Conservation (phyloP, 208 protist species). For the Leishmania aethiopica region DNA sequence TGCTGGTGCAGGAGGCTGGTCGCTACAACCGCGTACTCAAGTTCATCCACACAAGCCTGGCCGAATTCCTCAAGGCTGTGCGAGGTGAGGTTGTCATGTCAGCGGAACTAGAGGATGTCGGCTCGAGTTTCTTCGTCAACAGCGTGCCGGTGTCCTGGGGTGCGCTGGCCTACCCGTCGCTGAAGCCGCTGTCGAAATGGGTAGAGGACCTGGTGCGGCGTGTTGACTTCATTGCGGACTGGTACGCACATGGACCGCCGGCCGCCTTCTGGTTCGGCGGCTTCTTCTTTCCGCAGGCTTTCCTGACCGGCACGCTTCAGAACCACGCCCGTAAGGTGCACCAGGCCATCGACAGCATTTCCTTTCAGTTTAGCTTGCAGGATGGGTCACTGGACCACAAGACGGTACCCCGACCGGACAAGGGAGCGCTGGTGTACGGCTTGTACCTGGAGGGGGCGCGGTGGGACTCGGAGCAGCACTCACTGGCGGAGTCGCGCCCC, state of each 20-base stretch:
- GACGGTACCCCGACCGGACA: slow-evolving; percentile 37
- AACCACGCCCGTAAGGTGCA: slow-evolving; percentile 95
- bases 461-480: slow-evolving; percentile 84
- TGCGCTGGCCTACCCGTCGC: slow-evolving; percentile 93
- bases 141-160: slow-evolving; percentile 91
- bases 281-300: slow-evolving; percentile 98
- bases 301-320: slow-evolving; percentile 96
- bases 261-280: slow-evolving; percentile 95
- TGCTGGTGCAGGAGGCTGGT: slow-evolving; percentile 93
- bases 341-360: slow-evolving; percentile 97
- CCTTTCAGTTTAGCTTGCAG: slow-evolving; percentile 89
- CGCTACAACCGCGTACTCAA: slow-evolving; percentile 95
- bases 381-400: slow-evolving; percentile 18
- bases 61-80: slow-evolving; percentile 94
- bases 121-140: slow-evolving; percentile 96
- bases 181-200: slow-evolving; percentile 97
- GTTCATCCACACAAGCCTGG: slow-evolving; percentile 87
- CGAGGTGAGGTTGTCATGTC: slow-evolving; percentile 97
- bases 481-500: slow-evolving; percentile 93
- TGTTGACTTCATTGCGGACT: slow-evolving; percentile 89
- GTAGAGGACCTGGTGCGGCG: slow-evolving; percentile 94
- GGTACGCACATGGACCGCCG: slow-evolving; percentile 90
- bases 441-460: slow-evolving; percentile 97
- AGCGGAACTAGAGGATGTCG: slow-evolving; percentile 93
- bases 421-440: slow-evolving; percentile 93